Evolutionary conservation across 2,329 filamentous ascomycete genomes (phyloP).

Genomic region (Fusarium mangiferae): DNA sequence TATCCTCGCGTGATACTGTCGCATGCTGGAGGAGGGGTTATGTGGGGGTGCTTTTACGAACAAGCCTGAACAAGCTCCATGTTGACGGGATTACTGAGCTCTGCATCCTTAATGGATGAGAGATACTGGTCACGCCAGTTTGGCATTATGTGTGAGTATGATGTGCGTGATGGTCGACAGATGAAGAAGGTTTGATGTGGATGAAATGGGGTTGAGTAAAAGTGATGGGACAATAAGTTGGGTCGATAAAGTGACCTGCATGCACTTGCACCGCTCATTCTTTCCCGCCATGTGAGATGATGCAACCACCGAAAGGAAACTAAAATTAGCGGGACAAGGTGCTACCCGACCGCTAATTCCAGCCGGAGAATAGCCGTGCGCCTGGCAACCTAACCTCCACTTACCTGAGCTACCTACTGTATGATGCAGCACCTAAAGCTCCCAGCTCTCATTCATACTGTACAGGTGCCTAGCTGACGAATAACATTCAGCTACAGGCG

Average conservation of each 20-base stretch:
- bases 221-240: slow-evolving; percentile 3
- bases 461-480: slow-evolving; percentile 25
- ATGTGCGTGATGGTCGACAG: background rate
- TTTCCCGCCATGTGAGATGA: slow-evolving; percentile 37
- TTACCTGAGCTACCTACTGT: slow-evolving; percentile 12
- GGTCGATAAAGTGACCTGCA: slow-evolving; percentile 9
- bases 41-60: slow-evolving; percentile 55
- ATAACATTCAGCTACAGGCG: slow-evolving; percentile 4
- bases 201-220: background rate
- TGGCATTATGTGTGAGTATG: slow-evolving; percentile 56
- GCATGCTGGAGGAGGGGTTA: slow-evolving; percentile 20
- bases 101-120: slow-evolving; percentile 76
- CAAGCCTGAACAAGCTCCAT: slow-evolving; percentile 81
- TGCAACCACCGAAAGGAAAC: slow-evolving; percentile 34
- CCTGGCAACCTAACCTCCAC: slow-evolving; percentile 31
- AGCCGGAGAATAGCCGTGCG: slow-evolving; percentile 48
- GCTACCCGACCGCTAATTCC: slow-evolving; percentile 34
- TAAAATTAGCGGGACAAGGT: slow-evolving; percentile 19
- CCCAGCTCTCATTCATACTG: slow-evolving; percentile 17
- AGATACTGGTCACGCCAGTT: slow-evolving; percentile 87
- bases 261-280: slow-evolving; percentile 32
- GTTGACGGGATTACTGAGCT: slow-evolving; percentile 70
- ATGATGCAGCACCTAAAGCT: slow-evolving; percentile 28
- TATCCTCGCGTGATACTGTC: slow-evolving; percentile 15
- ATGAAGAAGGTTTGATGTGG: background rate